Evolutionary conservation across 495 filamentous ascomycete genomes (phyloP).

Genomic region (Endocarpon pusillum): DNA sequence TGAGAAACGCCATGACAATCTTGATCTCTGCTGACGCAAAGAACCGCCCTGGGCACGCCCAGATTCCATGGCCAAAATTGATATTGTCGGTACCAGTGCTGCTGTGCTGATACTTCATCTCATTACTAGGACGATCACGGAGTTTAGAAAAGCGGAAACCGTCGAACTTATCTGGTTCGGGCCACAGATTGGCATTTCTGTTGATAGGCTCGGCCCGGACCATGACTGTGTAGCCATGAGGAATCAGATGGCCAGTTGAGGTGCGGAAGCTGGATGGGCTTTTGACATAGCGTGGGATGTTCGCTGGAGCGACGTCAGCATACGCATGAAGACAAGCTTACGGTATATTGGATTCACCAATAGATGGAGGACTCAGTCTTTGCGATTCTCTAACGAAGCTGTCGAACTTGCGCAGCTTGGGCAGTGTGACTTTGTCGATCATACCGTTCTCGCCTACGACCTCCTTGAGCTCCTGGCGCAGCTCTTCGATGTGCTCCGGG

Average conservation of each 20-base stretch:
- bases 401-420: conserved; percentile 8
- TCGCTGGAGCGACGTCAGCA: too few species aligned
- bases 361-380: conserved; percentile 3
- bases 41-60: conserved; percentile 36
- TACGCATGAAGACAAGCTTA: too few species aligned
- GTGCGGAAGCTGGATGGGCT: too few species aligned
- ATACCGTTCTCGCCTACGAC: conserved; percentile 1
- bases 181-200: conserved; percentile 5
- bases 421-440: conserved; percentile 5
- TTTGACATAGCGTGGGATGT: too few species aligned
- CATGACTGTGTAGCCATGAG: too few species aligned
- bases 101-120: conserved; percentile 23
- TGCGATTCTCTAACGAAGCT: conserved; percentile 10
- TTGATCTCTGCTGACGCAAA: conserved; percentile 36
- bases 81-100: conserved; percentile 25
- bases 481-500: conserved; percentile 5
- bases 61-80: conserved; percentile 33
- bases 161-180: conserved; percentile 25
- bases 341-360: too few species aligned
- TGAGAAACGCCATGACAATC: conserved; percentile 28
- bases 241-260: too few species aligned
- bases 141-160: conserved; percentile 33
- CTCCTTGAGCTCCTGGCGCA: conserved; percentile 6
- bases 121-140: conserved; percentile 17
- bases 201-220: too few species aligned